Conservation (phyloP, 345 rosid genomes). For the Odontarrhena argentea region DNA sequence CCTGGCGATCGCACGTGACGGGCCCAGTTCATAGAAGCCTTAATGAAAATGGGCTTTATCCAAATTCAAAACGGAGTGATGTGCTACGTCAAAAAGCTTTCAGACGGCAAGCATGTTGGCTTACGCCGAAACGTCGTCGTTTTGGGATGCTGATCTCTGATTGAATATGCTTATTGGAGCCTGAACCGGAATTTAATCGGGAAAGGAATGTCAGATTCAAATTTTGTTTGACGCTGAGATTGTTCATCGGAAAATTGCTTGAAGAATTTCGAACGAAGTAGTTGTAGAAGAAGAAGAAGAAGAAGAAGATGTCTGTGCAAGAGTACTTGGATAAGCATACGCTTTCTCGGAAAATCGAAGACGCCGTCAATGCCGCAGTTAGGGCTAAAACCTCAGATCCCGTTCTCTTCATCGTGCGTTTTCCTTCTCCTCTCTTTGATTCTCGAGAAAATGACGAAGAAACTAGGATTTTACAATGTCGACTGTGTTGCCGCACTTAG, state of each 20-base stretch:
- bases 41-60: conserved; percentile 2
- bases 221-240: conserved; percentile 23
- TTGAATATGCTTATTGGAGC: conserved; percentile 23
- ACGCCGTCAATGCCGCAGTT: conserved; percentile 98
- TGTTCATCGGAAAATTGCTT: conserved; percentile 16
- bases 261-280: background rate
- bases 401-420: conserved; percentile 82
- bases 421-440: conserved; percentile 14
- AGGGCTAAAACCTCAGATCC: conserved; percentile 93
- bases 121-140: background rate
- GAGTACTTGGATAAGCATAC: conserved; percentile 88
- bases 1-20: conserved; percentile 32
- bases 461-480: too few relatives aligned
- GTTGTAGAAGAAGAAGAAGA: conserved; percentile 2
- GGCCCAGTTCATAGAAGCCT: background rate
- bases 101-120: background rate
- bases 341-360: conserved; percentile 96
- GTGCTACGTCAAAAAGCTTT: background rate
- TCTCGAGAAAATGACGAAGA: background rate
- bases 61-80: background rate
- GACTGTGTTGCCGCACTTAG: conserved; percentile 3
- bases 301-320: conserved; percentile 80
- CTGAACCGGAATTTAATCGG: conserved; percentile 33
- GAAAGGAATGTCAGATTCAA: conserved; percentile 35
- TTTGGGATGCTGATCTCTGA: background rate